Percentiles rank a stretch among this genome's conserved stretches.
Conservation (phyloP, 2,329 filamentous ascomycete genomes). For the Septoria linicola region DNA sequence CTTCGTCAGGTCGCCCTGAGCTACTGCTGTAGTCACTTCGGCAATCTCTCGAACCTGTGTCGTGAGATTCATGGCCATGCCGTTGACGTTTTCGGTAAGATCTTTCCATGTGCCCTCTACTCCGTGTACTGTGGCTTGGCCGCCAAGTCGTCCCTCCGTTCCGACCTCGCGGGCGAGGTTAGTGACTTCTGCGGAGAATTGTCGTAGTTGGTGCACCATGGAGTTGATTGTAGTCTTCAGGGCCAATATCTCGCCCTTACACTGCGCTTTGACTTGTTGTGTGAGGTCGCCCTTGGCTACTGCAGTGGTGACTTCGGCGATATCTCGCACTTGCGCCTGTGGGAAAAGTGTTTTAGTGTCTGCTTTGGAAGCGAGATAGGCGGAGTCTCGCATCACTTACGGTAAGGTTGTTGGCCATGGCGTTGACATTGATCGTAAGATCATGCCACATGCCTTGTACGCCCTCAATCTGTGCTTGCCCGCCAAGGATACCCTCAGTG, state of each 20-base stretch:
- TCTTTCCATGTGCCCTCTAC: conserved; percentile 56
- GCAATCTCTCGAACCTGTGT: conserved; percentile 56
- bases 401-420: conserved; percentile 55
- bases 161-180: conserved; percentile 55
- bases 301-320: conserved; percentile 54
- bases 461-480: conserved; percentile 63
- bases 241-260: conserved; percentile 53
- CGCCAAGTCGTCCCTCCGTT: conserved; percentile 52
- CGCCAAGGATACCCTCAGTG: conserved; percentile 62
- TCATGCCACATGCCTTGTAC: conserved; percentile 68
- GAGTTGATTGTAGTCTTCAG: conserved; percentile 54
- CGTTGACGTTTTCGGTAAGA: conserved; percentile 55
- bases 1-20: conserved; percentile 52
- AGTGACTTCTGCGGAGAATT: conserved; percentile 55
- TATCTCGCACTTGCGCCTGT: conserved; percentile 53
- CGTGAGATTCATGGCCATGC: conserved; percentile 53
- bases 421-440: conserved; percentile 57
- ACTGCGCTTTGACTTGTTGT: conserved; percentile 53
- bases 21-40: conserved; percentile 54
- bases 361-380: too few relatives aligned
- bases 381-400: too few relatives aligned
- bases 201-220: conserved; percentile 55
- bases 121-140: conserved; percentile 53
- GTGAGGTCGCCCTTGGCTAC: conserved; percentile 54
- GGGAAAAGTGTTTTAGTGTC: too few relatives aligned